A percentile compares a stretch with the other conserved stretches of the same genome.
Conservation (phyloP, 768 basidiomycete species). For the Pulveroboletus sp. region DNA sequence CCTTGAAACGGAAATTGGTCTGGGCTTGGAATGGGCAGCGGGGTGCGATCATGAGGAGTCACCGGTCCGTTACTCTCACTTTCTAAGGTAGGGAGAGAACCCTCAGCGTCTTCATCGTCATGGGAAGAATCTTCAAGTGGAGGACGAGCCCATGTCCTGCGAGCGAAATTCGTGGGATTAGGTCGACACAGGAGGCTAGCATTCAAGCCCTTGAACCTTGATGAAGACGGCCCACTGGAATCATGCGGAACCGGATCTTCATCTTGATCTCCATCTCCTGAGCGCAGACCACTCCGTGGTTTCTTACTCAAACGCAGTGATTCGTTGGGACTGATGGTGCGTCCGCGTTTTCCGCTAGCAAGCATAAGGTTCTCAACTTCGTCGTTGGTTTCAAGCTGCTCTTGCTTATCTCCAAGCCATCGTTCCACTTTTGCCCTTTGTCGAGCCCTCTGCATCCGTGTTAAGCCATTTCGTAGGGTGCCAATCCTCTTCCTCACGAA, state of each 20-base stretch:
- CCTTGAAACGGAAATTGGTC: slow-evolving; percentile 24
- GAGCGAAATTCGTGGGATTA: slow-evolving; percentile 57
- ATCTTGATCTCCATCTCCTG: slow-evolving; percentile 28
- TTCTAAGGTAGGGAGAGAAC: slow-evolving; percentile 36
- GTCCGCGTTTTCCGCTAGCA: slow-evolving; percentile 23
- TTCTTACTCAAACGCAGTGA: slow-evolving; percentile 27
- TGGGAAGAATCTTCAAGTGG: slow-evolving; percentile 32
- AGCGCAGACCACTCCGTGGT: slow-evolving; percentile 14
- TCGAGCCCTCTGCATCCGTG: slow-evolving; percentile 38
- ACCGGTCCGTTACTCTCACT: slow-evolving; percentile 49
- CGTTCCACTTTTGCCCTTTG: slow-evolving; percentile 40
- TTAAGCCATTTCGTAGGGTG: slow-evolving; percentile 20
- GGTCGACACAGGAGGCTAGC: slow-evolving; percentile 51
- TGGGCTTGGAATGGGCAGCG: slow-evolving; percentile 37
- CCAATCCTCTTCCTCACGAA: slow-evolving; percentile 35
- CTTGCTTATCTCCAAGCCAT: slow-evolving; percentile 32
- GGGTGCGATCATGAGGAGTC: slow-evolving; percentile 51
- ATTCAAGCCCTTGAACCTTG: slow-evolving; percentile 33
- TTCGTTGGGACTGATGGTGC: slow-evolving; percentile 18
- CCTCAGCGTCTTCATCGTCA: slow-evolving; percentile 27
- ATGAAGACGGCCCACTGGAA: slow-evolving; percentile 21
- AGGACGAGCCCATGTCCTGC: slow-evolving; percentile 51
- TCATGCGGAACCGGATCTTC: slow-evolving; percentile 27
- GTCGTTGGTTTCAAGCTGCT: slow-evolving; percentile 11
- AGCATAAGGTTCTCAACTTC: slow-evolving; percentile 11